Percentiles rank a stretch among this genome's conserved stretches.
These are phyloP conservation scores for Entomortierella parvispora DNA, from an alignment of 192 early-diverging fungal genomes.

Conservation along the genomic window DNA sequence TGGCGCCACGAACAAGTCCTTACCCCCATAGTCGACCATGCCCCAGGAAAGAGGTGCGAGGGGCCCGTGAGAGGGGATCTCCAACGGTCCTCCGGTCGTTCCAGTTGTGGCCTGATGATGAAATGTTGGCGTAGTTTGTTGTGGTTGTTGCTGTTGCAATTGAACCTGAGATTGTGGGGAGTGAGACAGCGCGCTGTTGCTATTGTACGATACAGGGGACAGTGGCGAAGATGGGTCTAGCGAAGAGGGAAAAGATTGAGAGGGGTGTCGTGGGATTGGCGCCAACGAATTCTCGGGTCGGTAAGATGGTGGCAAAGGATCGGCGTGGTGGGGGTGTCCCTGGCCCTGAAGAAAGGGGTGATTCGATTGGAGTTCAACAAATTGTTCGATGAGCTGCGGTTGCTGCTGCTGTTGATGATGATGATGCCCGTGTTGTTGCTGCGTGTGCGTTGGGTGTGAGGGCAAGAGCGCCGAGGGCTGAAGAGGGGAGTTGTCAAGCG, in stretches of 20 bases:
- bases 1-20: no score
- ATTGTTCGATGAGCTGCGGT: neutral
- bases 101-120: neutral
- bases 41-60: neutral
- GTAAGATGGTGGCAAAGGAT: neutral
- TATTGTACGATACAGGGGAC: neutral
- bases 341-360: neutral
- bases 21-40: neutral
- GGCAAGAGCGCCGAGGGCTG: neutral
- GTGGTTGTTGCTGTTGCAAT: neutral
- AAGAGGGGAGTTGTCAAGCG: neutral
- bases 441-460: neutral
- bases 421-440: constrained; percentile 6
- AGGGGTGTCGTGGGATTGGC: neutral
- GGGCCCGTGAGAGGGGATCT: neutral
- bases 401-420: constrained; percentile 4
- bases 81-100: neutral
- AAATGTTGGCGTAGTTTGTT: neutral
- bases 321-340: neutral
- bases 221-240: neutral
- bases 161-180: neutral
- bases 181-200: neutral
- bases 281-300: neutral
- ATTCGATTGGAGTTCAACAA: neutral
- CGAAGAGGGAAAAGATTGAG: neutral